Evolutionary conservation across 345 rosid genomes (phyloP).

Genomic region (Orychophragmus violaceus): DNA sequence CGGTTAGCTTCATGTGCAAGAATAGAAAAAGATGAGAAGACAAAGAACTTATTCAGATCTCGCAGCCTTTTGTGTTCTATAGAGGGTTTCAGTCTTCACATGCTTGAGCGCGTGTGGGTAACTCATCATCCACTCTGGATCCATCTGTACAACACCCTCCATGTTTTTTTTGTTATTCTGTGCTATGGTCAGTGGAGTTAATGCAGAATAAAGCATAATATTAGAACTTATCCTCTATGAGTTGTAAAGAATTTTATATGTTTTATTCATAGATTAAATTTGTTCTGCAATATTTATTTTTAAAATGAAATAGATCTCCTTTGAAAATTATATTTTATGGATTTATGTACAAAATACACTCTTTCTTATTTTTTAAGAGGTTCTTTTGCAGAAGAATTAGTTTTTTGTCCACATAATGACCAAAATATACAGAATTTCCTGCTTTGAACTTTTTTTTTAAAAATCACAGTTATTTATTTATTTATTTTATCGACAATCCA

Average conservation of each 20-base stretch:
- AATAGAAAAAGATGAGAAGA: neutral
- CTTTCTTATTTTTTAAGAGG: neutral
- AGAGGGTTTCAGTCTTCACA: conserved; percentile 4
- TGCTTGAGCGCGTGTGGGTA: neutral
- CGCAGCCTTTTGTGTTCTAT: conserved; percentile 25
- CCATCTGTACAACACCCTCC: neutral
- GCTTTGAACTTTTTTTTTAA: too few relatives aligned
- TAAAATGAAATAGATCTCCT: neutral
- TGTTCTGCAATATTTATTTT: neutral
- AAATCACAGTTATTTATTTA: too few relatives aligned
- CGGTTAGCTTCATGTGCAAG: conserved; percentile 27
- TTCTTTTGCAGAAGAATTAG: neutral
- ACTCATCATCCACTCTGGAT: neutral
- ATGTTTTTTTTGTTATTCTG: neutral
- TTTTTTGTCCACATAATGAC: conserved; percentile 6
- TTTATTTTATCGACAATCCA: too few relatives aligned
- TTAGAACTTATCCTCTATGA: neutral
- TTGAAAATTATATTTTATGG: neutral
- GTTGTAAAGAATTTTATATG: neutral
- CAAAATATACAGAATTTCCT: neutral
- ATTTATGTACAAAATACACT: neutral
- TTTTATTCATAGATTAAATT: neutral
- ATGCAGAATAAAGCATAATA: neutral
- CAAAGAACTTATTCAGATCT: conserved; percentile 20
- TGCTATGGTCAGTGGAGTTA: neutral